Conservation (phyloP, 108 stramenopile genomes). For the Stephanodiscus triporus region DNA sequence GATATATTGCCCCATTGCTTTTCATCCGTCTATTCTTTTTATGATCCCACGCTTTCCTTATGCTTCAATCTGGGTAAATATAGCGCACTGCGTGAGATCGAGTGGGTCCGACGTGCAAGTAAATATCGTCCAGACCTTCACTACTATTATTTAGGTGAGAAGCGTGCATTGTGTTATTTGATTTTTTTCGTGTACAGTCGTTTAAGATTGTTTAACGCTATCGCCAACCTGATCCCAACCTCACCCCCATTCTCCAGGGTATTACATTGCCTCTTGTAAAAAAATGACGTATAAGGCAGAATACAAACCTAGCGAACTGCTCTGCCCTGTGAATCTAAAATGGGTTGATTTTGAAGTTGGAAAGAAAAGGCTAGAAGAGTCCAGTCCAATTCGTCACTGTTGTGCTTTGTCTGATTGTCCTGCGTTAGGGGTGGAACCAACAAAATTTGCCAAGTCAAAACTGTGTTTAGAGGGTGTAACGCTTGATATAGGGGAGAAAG, state of each 20-base stretch:
- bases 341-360: conserved; percentile 88
- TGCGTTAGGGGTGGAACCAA: not conserved
- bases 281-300: conserved; percentile 98
- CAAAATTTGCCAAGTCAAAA: conserved; percentile 5
- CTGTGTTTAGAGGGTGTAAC: conserved; percentile 22
- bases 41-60: conserved; percentile 82
- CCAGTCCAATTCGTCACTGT: conserved; percentile 58
- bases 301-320: conserved; percentile 90
- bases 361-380: conserved; percentile 52
- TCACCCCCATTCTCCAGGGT: too few species aligned
- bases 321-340: conserved; percentile 76
- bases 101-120: conserved; percentile 69
- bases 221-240: too few species aligned
- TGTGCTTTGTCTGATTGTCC: conserved; percentile 31
- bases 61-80: conserved; percentile 88
- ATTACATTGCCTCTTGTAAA: conserved; percentile 92
- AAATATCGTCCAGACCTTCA: conserved; percentile 48
- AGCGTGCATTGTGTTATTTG: too few species aligned
- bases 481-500: conserved; percentile 65
- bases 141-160: conserved; percentile 85
- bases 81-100: conserved; percentile 92
- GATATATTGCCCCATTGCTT: conserved; percentile 92
- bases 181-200: too few species aligned
- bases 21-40: conserved; percentile 95
- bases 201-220: too few species aligned